These are phyloP conservation scores for Crithidia brevicula DNA, from an alignment of 208 protist genomes.

Conservation along the genomic window DNA sequence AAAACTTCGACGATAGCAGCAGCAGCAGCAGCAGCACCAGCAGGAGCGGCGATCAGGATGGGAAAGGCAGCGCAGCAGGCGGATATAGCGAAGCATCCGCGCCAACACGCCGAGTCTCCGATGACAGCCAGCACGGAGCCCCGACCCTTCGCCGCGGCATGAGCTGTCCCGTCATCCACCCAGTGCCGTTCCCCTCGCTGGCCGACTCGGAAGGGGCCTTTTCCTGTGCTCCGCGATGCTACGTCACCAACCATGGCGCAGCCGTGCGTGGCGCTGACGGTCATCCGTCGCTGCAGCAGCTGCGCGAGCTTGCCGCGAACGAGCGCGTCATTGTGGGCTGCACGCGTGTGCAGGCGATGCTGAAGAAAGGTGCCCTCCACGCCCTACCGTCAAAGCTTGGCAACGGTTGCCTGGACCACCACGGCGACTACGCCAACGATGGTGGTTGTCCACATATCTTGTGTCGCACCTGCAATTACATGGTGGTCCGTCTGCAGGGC, in stretches of 20 bases:
- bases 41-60: background rate
- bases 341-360: conserved; percentile 20
- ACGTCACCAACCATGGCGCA: conserved; percentile 61
- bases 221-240: conserved; percentile 56
- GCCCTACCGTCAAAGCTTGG: conserved; percentile 46
- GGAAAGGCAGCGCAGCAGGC: background rate
- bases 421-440: conserved; percentile 25
- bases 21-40: conserved; percentile 14
- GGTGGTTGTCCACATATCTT: conserved; percentile 78
- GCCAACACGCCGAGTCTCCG: background rate
- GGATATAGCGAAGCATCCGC: background rate
- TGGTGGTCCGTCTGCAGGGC: conserved; percentile 78
- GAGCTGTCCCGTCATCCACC: conserved; percentile 25
- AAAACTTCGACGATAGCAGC: conserved; percentile 59
- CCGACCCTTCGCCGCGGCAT: background rate
- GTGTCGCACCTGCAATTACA: conserved; percentile 80
- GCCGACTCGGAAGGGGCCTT: conserved; percentile 27
- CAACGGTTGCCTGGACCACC: conserved; percentile 69
- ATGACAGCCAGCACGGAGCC: background rate
- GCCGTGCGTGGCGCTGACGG: background rate
- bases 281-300: conserved; percentile 47
- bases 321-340: conserved; percentile 23
- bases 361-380: conserved; percentile 68
- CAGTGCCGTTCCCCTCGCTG: conserved; percentile 70
- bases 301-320: conserved; percentile 42